Evolutionary conservation across 352 stramenopile genomes (phyloP).

Genomic region (Pythium dissimile): DNA sequence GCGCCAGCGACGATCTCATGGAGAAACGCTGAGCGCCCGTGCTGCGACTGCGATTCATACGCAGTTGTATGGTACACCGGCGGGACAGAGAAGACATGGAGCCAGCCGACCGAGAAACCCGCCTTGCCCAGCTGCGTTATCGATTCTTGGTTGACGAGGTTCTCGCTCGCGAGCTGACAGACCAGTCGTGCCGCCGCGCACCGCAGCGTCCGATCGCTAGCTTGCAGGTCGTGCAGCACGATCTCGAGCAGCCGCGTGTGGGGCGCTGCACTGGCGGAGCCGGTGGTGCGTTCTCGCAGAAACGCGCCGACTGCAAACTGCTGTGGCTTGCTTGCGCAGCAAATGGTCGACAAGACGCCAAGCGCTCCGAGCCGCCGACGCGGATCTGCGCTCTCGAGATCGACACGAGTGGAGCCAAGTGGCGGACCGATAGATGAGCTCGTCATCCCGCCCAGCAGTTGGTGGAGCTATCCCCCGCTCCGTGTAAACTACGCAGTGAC

Average conservation of each 20-base stretch:
- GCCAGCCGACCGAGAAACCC: slow-evolving; percentile 49
- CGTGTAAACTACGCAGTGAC: no score
- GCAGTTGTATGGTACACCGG: slow-evolving; percentile 16
- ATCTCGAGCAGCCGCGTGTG: slow-evolving; percentile 16
- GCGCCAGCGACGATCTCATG: slow-evolving; percentile 27
- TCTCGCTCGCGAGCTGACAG: slow-evolving; percentile 53
- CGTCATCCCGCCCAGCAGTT: background rate
- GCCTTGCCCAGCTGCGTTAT: slow-evolving; percentile 20
- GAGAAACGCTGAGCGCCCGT: slow-evolving; percentile 25
- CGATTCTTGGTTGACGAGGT: slow-evolving; percentile 32
- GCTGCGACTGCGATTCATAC: slow-evolving; percentile 8
- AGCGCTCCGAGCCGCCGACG: slow-evolving; percentile 34
- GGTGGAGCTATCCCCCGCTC: no score
- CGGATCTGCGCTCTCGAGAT: slow-evolving; percentile 25
- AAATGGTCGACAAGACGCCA: slow-evolving; percentile 26
- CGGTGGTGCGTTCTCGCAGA: slow-evolving; percentile 22
- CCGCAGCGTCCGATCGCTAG: slow-evolving; percentile 38
- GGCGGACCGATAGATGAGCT: background rate
- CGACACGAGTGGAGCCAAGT: background rate
- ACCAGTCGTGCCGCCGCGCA: slow-evolving; percentile 42
- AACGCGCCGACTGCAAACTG: slow-evolving; percentile 43
- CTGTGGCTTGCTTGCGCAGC: slow-evolving; percentile 33
- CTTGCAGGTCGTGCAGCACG: slow-evolving; percentile 33
- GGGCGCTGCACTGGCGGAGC: no score
- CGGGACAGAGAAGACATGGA: slow-evolving; percentile 48